These are phyloP conservation scores for Ascobolus immersus DNA, from an alignment of 495 filamentous ascomycete genomes.

Conservation along the genomic window DNA sequence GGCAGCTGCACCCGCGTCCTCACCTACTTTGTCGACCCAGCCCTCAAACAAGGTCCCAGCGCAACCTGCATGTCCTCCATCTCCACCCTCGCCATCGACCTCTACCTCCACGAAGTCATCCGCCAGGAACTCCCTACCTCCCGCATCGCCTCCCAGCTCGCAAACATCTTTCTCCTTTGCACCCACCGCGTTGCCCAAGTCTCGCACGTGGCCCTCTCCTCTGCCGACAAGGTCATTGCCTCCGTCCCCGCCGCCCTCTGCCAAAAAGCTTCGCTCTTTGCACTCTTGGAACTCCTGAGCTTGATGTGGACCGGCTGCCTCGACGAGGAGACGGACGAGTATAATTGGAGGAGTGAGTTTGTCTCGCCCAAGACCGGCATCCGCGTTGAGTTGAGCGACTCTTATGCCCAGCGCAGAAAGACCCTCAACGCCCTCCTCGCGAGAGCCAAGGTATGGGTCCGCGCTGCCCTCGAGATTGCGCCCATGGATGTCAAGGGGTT, in stretches of 20 bases:
- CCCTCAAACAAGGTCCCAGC: conserved; percentile 51
- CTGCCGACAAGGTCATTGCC: conserved; percentile 58
- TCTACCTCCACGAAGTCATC: conserved; percentile 42
- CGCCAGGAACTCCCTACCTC: conserved; percentile 49
- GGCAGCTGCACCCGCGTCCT: conserved; percentile 74
- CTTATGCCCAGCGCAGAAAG: conserved; percentile 47
- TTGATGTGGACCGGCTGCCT: conserved; percentile 89
- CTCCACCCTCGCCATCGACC: conserved; percentile 40
- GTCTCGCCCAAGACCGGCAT: conserved; percentile 48
- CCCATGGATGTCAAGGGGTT: conserved; percentile 88
- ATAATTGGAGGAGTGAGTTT: conserved; percentile 59
- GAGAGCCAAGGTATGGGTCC: conserved; percentile 57
- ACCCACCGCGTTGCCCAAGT: conserved; percentile 79
- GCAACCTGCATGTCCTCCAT: conserved; percentile 70
- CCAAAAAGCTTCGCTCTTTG: conserved; percentile 68
- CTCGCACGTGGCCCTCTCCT: conserved; percentile 54
- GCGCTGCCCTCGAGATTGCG: conserved; percentile 50
- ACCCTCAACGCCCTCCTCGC: conserved; percentile 58
- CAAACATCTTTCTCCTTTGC: conserved; percentile 56
- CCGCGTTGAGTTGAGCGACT: conserved; percentile 69
- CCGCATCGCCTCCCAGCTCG: conserved; percentile 67
- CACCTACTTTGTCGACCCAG: conserved; percentile 75
- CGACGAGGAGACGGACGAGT: conserved; percentile 80
- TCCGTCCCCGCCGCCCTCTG: conserved; percentile 75
- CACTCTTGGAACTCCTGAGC: conserved; percentile 66